Evolutionary conservation across 176 grass and related monocot species (phyloP), one percentile per base, ranked within the genome.

Genomic region (Melocanna baccifera): DNA sequence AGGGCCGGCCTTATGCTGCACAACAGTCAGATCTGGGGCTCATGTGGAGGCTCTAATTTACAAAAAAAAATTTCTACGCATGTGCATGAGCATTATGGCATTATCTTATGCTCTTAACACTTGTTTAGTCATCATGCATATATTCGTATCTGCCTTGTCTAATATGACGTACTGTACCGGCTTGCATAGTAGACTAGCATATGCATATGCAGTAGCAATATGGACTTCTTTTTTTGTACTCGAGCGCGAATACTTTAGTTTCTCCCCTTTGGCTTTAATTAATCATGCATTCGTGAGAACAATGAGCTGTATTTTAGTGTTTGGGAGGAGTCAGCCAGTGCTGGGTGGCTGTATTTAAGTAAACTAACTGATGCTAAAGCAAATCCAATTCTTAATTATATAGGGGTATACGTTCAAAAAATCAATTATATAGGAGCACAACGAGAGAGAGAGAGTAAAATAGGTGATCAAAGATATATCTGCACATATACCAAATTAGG

Each of bases 211-310:
- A 32, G 57, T 52, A 25, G 28, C 61, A 40, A 40, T 40, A 62
- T 51, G 77, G 43, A 67, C 22, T 39, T 39, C 14, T 64, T 74
- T 25, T 4, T 25, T n/a, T 73, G 8, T 10, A 43, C 55, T 73
- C 42, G 25, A 72, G 48, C 20, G 22, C 28, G 29, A 40, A 22
- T 78, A 58, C 11, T 90, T 82, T 65, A 80, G 73, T 53, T 19
- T 28, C 2, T 9, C 29, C 72, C 23, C 64, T 57, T 72, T 73
- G 64, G 36, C 58, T 82, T 78, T 82, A 86, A 90, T 86, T 86
- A 86, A 90, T 86, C 88, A 90, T 90, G 73, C 78, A 40, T 55
- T 66, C 46, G 66, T 78, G 72, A 53, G 65, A 72, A 78, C 65
- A 82, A 25, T 18, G 39, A 58, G 26, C 65, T 86, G 66, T 90